A percentile compares a stretch with the other conserved stretches of the same genome.
Conservation (phyloP, 78 protist species). For the Dictyostelium purpureum region DNA sequence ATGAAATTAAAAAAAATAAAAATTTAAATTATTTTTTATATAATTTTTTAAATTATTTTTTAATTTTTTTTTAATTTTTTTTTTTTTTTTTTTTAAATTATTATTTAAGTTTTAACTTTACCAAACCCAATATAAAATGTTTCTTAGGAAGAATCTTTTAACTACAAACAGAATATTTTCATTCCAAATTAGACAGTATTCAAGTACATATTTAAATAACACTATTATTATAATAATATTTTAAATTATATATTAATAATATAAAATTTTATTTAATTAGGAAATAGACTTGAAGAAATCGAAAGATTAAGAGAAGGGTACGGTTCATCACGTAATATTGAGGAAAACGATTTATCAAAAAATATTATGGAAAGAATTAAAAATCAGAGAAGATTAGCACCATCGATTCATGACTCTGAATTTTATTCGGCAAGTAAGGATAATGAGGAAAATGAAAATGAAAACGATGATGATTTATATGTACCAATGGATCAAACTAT, state of each 20-base stretch:
- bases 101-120: neutral
- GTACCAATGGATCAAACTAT: too few species aligned
- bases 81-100: too few species aligned
- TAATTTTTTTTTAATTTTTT: too few species aligned
- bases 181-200: neutral
- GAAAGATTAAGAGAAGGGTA: neutral
- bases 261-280: neutral
- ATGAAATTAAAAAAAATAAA: too few species aligned
- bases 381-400: neutral
- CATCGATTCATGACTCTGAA: neutral
- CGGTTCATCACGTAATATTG: neutral
- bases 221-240: neutral
- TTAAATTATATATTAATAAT: too few species aligned
- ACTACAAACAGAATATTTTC: neutral
- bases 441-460: neutral
- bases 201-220: neutral
- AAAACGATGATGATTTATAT: neutral
- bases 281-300: neutral
- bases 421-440: neutral
- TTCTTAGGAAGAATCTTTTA: neutral
- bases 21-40: too few species aligned
- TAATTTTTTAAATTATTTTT: too few species aligned
- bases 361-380: slow-evolving; percentile 24
- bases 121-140: neutral
- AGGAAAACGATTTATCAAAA: slow-evolving; percentile 22